Evolutionary conservation across 2,329 filamentous ascomycete genomes (phyloP), one percentile per base, ranked within the genome.

Genomic region (Aspergillus neotritici): DNA sequence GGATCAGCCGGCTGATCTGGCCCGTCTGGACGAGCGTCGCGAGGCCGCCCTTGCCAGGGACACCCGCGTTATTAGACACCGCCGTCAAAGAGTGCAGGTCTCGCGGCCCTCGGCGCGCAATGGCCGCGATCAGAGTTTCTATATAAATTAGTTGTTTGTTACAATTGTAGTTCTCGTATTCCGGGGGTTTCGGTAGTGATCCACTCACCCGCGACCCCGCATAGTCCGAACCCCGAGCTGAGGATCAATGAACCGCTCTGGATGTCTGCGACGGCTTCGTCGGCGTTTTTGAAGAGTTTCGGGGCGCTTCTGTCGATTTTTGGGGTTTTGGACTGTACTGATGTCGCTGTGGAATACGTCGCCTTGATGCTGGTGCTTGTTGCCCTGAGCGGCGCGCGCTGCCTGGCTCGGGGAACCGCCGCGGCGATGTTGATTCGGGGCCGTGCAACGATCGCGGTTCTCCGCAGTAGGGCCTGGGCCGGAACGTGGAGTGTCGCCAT

Each of bases 171-270:
- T 36, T 31, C 17, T 15, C 12, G 14, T 21, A 31, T 11, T 31
- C 8, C 9, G 32, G 10, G 14, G 13, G 4, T 10, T 38, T n/a
- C n/a, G 56, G 9, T 25, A 8, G 21, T 25, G 21, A 9, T 25
- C 21, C 7, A 25, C 70, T 42, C 67, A 81, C 80, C 78, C 42
- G 82, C 80, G 13, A 89, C 83, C 51, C 86, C 86, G 54, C 84
- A 90, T 10, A 91, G 76, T n/a, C 87, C 87, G 62, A 91, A 91
- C 1, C 86, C 87, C 12, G 86, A 83, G 59, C 85, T 87, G 43
- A 91, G 71, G 30, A 91, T 72, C 0, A 79, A 85, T 9, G 80
- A 82, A 42, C 85, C 79, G 55, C 84, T 83, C 60, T 82, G 72
- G 44, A 90, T 70, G 58, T 87, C 85, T 3, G 79, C 77, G 32